Percentiles rank a stretch among this genome's conserved stretches.
Evolutionary conservation across 768 basidiomycete species (phyloP).

Genomic region (Amanita fuliginea): DNA sequence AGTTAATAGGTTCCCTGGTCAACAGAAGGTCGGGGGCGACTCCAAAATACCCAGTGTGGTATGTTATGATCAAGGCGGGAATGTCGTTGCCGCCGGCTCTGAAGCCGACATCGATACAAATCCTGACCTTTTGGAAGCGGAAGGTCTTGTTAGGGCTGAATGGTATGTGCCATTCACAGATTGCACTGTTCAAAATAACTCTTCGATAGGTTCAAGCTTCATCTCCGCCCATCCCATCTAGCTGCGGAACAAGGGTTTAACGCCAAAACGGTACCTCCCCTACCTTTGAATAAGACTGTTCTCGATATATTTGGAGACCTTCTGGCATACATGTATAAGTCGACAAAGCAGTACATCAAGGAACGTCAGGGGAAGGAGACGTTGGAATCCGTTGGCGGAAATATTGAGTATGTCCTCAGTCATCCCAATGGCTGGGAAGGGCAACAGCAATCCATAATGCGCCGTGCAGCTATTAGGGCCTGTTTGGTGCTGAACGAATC

Average conservation of each 20-base stretch:
- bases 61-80: background rate
- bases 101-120: background rate
- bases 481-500: slow-evolving; percentile 26
- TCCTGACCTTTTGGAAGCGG: background rate
- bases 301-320: slow-evolving; percentile 38
- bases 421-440: slow-evolving; percentile 54
- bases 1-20: slow-evolving; percentile 11
- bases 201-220: slow-evolving; percentile 6
- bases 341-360: slow-evolving; percentile 28
- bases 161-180: background rate
- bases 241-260: background rate
- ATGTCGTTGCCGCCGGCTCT: background rate
- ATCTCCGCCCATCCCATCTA: slow-evolving; percentile 3
- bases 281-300: slow-evolving; percentile 29
- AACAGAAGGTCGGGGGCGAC: slow-evolving; percentile 9
- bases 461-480: slow-evolving; percentile 32
- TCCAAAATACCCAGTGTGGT: slow-evolving; percentile 4
- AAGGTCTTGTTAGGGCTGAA: background rate
- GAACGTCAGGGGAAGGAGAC: slow-evolving; percentile 27
- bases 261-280: slow-evolving; percentile 18
- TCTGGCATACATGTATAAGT: slow-evolving; percentile 29
- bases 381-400: slow-evolving; percentile 27
- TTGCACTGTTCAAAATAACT: too few relatives aligned
- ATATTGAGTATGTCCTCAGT: slow-evolving; percentile 34
- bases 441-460: slow-evolving; percentile 36